Evolutionary conservation across 164 flowering plant species (phyloP).

Genomic region (Akebia trifoliata): DNA sequence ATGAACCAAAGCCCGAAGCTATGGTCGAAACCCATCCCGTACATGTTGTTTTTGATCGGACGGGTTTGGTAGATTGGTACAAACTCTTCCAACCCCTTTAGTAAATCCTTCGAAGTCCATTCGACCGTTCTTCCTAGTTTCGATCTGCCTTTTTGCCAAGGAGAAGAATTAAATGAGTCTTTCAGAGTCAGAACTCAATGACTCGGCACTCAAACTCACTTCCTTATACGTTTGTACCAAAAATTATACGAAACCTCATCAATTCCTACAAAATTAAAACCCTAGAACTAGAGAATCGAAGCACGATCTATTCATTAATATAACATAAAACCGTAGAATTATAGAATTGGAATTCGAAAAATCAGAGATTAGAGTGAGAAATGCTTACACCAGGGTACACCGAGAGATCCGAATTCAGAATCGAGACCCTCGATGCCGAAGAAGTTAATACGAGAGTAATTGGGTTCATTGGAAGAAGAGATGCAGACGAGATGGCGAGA

Average conservation of each 20-base stretch:
- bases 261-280: conserved; percentile 6
- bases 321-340: no score
- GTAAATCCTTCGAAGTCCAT: conserved; percentile 89
- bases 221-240: no score
- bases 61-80: conserved; percentile 87
- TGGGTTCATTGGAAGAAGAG: conserved; percentile 38
- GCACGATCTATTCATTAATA: no score
- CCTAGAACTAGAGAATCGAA: no score
- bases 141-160: conserved; percentile 98
- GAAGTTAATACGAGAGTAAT: conserved; percentile 36
- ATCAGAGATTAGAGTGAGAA: background rate
- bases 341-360: no score
- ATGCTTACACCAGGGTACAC: conserved; percentile 96
- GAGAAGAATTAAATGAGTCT: conserved; percentile 47
- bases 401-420: conserved; percentile 84
- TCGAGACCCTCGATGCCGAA: conserved; percentile 66
- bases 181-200: conserved; percentile 13
- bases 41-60: conserved; percentile 89
- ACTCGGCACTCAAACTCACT: conserved; percentile 2
- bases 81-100: conserved; percentile 93
- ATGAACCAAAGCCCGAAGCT: conserved; percentile 99
- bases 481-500: conserved; percentile 48
- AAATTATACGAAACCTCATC: no score
- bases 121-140: conserved; percentile 82
- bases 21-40: conserved; percentile 99